Conservation (phyloP, 1,284 basidiomycete species). For the Tylopilus sp. region DNA sequence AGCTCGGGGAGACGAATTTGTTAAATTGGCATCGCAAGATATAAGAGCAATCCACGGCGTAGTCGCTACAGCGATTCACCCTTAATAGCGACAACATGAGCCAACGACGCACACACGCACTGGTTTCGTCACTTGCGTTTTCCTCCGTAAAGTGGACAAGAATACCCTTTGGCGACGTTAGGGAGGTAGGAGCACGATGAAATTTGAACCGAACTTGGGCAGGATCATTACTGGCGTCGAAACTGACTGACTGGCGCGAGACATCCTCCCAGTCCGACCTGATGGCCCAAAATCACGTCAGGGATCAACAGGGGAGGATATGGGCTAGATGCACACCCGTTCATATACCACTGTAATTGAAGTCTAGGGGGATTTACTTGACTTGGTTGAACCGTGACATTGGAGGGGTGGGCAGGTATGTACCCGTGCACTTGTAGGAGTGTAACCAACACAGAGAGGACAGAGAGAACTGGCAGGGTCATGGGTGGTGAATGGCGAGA, state of each 20-base stretch:
- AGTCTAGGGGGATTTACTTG: slow-evolving; percentile 56
- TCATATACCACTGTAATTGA: slow-evolving; percentile 58
- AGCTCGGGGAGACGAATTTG: slow-evolving; percentile 48
- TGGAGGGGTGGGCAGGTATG: slow-evolving; percentile 71
- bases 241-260: slow-evolving; percentile 55
- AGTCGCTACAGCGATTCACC: slow-evolving; percentile 41
- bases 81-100: slow-evolving; percentile 9
- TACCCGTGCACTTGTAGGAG: slow-evolving; percentile 40
- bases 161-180: slow-evolving; percentile 49
- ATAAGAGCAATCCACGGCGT: slow-evolving; percentile 90
- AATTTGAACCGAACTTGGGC: slow-evolving; percentile 44
- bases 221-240: slow-evolving; percentile 43
- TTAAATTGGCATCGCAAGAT: slow-evolving; percentile 75
- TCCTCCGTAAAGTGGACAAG: slow-evolving; percentile 77
- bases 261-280: slow-evolving; percentile 54
- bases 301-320: slow-evolving; percentile 4
- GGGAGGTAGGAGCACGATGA: neutral
- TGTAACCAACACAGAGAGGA: slow-evolving; percentile 10
- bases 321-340: slow-evolving; percentile 37
- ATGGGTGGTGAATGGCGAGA: slow-evolving; percentile 11
- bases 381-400: slow-evolving; percentile 52
- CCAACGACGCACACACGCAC: slow-evolving; percentile 19
- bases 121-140: slow-evolving; percentile 40
- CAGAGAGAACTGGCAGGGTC: slow-evolving; percentile 6
- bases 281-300: slow-evolving; percentile 12